A percentile compares a stretch with the other conserved stretches of the same genome.
phyloP scores from a whole-genome alignment of 106 monocot genomes.

The Allium fistulosum region DNA sequence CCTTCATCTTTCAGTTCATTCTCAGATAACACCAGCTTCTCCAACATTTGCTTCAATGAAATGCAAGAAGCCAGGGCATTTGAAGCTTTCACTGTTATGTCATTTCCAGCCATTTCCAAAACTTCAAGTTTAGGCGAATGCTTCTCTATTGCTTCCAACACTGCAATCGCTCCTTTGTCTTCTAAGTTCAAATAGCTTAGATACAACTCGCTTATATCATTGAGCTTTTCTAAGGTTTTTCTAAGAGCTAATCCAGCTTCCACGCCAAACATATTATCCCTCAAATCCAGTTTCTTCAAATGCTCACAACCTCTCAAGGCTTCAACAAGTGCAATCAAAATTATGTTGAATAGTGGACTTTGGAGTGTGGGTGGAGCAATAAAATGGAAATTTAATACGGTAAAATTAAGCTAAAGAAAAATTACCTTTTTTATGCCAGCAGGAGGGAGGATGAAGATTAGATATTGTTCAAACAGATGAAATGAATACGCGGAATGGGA shows the following conservation, averaged over 20 bases:
- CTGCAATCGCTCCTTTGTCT: conserved; percentile 56
- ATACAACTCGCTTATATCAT: conserved; percentile 52
- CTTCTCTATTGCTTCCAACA: conserved; percentile 43
- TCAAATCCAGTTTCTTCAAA: conserved; percentile 71
- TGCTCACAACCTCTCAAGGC: conserved; percentile 43
- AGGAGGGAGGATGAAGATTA: too few species aligned
- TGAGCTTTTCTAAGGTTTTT: conserved; percentile 39
- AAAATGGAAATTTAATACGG: too few species aligned
- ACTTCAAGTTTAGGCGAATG: conserved; percentile 40
- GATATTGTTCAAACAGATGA: too few species aligned
- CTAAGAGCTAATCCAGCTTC: conserved; percentile 64
- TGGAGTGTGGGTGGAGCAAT: too few species aligned
- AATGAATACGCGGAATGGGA: too few species aligned
- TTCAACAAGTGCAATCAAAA: conserved; percentile 47
- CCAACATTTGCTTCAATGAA: conserved; percentile 30
- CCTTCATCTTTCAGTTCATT: conserved; percentile 87
- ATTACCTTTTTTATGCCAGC: too few species aligned
- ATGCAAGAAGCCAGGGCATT: conserved; percentile 35
- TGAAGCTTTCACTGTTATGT: conserved; percentile 45
- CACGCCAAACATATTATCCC: conserved; percentile 85
- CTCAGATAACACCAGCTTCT: conserved; percentile 62
- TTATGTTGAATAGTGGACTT: too few species aligned
- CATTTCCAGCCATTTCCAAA: conserved; percentile 81
- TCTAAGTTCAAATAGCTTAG: conserved; percentile 87
- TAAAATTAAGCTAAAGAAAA: too few species aligned